Percentiles rank a stretch among this genome's conserved stretches.
Evolutionary conservation across 495 filamentous ascomycete species (phyloP).

Genomic region (Penicillium flavigenum): DNA sequence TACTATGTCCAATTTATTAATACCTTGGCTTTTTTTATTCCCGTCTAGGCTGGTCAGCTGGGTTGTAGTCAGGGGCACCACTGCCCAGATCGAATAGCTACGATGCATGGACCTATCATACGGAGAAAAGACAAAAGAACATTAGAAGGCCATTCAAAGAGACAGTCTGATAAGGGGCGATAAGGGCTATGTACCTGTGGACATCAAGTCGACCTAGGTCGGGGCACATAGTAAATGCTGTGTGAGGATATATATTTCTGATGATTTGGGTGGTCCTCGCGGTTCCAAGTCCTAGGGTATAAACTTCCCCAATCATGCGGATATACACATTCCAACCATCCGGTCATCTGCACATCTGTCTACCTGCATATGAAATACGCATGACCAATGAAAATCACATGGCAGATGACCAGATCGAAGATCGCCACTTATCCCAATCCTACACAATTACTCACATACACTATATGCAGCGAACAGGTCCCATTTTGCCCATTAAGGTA

Average conservation of each 20-base stretch:
- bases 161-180: not conserved
- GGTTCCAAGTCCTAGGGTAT: not conserved
- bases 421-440: not conserved
- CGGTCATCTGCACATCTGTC: not conserved
- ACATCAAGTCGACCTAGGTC: not conserved
- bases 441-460: constrained; percentile 3
- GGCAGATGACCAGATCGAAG: constrained; percentile 1
- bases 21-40: not conserved
- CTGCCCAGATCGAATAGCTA: too few species aligned
- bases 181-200: not conserved
- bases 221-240: not conserved
- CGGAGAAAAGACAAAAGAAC: not conserved
- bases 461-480: constrained; percentile 27
- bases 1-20: not conserved
- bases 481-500: constrained; percentile 40
- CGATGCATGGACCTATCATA: not conserved
- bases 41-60: not conserved
- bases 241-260: not conserved
- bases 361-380: not conserved
- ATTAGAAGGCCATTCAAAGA: not conserved
- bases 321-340: not conserved
- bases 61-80: too few species aligned
- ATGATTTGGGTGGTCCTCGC: not conserved
- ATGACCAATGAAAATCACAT: not conserved
- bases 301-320: not conserved